These are phyloP conservation scores for Nephelium lappaceum DNA, from an alignment of 345 rosid genomes.

Conservation along the genomic window DNA sequence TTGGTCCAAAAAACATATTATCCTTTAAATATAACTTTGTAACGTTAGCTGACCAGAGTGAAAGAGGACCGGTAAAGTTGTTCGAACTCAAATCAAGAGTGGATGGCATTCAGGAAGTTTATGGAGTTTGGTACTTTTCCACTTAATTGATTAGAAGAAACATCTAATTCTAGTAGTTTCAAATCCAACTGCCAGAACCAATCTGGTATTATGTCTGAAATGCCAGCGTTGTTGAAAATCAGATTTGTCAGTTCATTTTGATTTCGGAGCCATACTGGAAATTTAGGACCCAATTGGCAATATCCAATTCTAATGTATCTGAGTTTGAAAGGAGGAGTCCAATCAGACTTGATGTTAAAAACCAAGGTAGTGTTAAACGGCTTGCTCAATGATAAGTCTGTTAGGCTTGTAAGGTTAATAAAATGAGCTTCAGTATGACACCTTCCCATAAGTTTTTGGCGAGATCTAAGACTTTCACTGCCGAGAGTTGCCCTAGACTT, in stretches of 20 bases:
- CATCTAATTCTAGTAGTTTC: conserved; percentile 3
- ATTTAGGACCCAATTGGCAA: conserved; percentile 35
- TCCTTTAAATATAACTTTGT: conserved; percentile 3
- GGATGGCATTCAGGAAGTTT: background rate
- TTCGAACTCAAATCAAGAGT: conserved; percentile 28
- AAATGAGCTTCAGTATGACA: conserved; percentile 36
- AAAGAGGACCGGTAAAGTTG: conserved; percentile 23
- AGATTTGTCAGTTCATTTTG: conserved; percentile 23
- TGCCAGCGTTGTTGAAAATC: conserved; percentile 22
- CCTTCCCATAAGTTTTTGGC: conserved; percentile 29
- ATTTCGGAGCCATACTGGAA: conserved; percentile 42
- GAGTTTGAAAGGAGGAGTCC: conserved; percentile 41
- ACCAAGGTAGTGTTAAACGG: conserved; percentile 24
- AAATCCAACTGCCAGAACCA: conserved; percentile 38
- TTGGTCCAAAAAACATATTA: conserved; percentile 24
- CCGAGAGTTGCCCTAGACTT: conserved; percentile 29
- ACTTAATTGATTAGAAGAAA: conserved; percentile 13
- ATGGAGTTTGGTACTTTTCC: conserved; percentile 25
- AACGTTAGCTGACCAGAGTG: conserved; percentile 20
- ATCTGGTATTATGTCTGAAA: conserved; percentile 28
- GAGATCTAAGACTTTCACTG: conserved; percentile 18
- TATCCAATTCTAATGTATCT: conserved; percentile 23
- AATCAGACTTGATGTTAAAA: conserved; percentile 34
- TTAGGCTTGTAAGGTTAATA: conserved; percentile 23
- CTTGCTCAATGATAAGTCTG: background rate